phyloP scores from a whole-genome alignment of 768 basidiomycete species.

The Gelatoporia subvermispora region DNA sequence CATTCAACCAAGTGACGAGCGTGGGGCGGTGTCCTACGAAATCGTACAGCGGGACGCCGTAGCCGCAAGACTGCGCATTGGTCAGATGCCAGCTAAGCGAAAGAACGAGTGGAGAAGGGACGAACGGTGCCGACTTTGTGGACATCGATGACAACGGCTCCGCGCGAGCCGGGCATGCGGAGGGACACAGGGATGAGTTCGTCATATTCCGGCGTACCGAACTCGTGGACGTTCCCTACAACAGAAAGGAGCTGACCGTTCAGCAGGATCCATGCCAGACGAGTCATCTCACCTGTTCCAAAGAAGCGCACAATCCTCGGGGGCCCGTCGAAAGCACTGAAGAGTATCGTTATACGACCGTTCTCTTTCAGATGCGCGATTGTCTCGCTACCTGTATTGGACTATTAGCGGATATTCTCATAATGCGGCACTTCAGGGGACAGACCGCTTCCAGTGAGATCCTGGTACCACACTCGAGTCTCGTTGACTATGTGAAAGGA shows the following conservation, averaged over 20 bases:
- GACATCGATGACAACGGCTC: conserved; percentile 56
- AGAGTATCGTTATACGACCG: conserved; percentile 54
- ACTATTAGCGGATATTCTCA: not conserved
- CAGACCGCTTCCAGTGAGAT: conserved; percentile 65
- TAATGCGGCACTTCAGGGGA: no score
- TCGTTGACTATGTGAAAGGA: conserved; percentile 55
- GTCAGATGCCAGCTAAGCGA: conserved; percentile 16
- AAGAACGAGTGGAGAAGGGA: not conserved
- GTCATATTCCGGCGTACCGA: conserved; percentile 59
- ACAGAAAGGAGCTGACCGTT: no score
- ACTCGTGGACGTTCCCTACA: conserved; percentile 56
- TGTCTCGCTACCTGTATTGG: conserved; percentile 45
- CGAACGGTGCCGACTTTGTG: conserved; percentile 46
- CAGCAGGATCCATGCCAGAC: no score
- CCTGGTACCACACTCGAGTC: conserved; percentile 65
- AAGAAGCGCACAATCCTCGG: conserved; percentile 53
- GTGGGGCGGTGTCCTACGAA: conserved; percentile 52
- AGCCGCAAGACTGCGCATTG: conserved; percentile 57
- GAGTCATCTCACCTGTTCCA: conserved; percentile 36
- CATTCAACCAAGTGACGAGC: conserved; percentile 41
- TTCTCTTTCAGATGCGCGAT: conserved; percentile 61
- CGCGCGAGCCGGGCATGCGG: conserved; percentile 53
- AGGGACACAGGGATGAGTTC: conserved; percentile 38
- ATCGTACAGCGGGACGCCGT: conserved; percentile 54
- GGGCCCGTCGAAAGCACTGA: conserved; percentile 55